Evolutionary conservation across 805 yeast genomes (phyloP), one percentile per base, ranked within the genome.

Genomic region (Pichia kluyveri): DNA sequence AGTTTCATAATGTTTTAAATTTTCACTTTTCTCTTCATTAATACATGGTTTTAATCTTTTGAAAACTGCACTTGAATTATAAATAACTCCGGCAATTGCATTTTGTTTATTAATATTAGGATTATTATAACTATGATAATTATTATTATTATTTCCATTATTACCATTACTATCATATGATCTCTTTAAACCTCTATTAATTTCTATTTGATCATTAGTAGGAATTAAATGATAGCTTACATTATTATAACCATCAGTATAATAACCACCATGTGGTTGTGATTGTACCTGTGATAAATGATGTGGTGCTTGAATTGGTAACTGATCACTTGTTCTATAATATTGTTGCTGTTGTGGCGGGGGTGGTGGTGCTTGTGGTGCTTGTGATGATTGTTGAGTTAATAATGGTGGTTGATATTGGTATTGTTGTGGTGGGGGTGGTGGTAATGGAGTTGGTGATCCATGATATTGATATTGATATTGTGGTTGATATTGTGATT

Each of bases 71-170:
- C 51, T 53, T 8, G 63, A 60, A 26, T 56, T 54, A 31, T 60
- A 60, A 38, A 59, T 49, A 6, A 59, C 51, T 10, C 63, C 63
- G 2, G 63, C 59, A 41, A 60, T 60, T 9, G 54, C 52, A 2
- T 56, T 49, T 43, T 47, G 51, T 38, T 52, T 49, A 15, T 10
- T 12, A 10, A 15, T 8, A 34, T 34, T 8, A 11, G 2, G 23
- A 19, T 8, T 15, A 17, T 32, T 18, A 9, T 17, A 11, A 8
- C 32, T 12, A 30, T 30, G 14, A 30, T 30, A 11, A 30, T 11
- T 30, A 30, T 3, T 30, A 32, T 14, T 11, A 41, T 30, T 19
- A 6, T 5, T 9, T 1, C 36, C 34, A 5, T 48, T 42, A 44
- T 28, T 17, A 11, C 8, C 5, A 27, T 27, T n/a, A n/a, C 26